These are phyloP conservation scores for Phaeophleospora eucalypticola DNA, from an alignment of 2,329 filamentous ascomycete species.

Conservation along the genomic window DNA sequence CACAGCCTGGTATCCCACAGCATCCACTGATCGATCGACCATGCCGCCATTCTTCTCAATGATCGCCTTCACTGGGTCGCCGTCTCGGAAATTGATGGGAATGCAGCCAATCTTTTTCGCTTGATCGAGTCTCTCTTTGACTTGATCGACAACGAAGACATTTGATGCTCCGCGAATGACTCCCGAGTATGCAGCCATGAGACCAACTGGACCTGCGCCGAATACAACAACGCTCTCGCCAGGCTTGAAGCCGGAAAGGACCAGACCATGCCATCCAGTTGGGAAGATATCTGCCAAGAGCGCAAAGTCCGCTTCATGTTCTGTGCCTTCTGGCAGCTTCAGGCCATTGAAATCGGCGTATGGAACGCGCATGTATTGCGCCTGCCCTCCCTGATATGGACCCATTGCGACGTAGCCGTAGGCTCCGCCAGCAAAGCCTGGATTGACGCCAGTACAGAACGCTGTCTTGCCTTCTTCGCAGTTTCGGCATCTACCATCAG, in stretches of 20 bases:
- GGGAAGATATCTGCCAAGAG: conserved; percentile 49
- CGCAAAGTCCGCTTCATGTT: conserved; percentile 59
- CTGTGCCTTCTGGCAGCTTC: conserved; percentile 56
- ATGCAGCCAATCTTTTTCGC: conserved; percentile 61
- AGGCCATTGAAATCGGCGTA: conserved; percentile 66
- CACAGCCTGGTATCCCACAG: conserved; percentile 63
- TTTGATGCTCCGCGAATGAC: conserved; percentile 57
- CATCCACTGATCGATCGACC: conserved; percentile 63
- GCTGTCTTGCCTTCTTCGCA: conserved; percentile 62
- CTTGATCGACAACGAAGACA: conserved; percentile 61
- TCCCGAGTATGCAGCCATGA: conserved; percentile 64
- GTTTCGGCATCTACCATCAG: conserved; percentile 59
- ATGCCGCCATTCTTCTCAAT: conserved; percentile 55
- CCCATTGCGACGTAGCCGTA: conserved; percentile 57
- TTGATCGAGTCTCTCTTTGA: conserved; percentile 55
- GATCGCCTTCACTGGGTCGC: conserved; percentile 58
- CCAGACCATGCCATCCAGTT: conserved; percentile 46
- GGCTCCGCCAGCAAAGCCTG: conserved; percentile 8
- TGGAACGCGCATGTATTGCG: conserved; percentile 61
- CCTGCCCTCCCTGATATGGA: conserved; percentile 54
- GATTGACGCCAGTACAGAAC: conserved; percentile 55
- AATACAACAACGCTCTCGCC: conserved; percentile 63
- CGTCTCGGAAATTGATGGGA: conserved; percentile 58
- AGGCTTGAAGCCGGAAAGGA: conserved; percentile 55
- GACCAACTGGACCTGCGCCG: conserved; percentile 56